Evolutionary conservation across 345 rosid species (phyloP).

Genomic region (Durio zibethinus): DNA sequence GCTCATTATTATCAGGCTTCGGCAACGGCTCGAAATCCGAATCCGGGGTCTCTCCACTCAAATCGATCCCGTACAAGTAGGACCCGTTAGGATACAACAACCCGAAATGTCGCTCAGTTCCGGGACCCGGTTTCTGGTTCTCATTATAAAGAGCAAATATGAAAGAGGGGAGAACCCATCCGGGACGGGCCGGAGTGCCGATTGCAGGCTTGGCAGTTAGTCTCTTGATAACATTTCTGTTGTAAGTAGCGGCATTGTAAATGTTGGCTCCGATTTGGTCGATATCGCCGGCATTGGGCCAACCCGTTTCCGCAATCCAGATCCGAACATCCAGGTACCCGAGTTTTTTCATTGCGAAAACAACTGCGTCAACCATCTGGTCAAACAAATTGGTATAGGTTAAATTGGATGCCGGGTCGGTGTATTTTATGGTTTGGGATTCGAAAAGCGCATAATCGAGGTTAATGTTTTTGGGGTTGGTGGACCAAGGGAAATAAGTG

Average conservation of each 20-base stretch:
- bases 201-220: slow-evolving; percentile 53
- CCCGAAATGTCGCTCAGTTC: slow-evolving; percentile 94
- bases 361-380: slow-evolving; percentile 78
- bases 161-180: slow-evolving; percentile 55
- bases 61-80: slow-evolving; percentile 55
- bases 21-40: slow-evolving; percentile 50
- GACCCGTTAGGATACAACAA: slow-evolving; percentile 65
- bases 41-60: slow-evolving; percentile 54
- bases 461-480: slow-evolving; percentile 46
- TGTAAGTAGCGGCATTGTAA: slow-evolving; percentile 85
- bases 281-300: slow-evolving; percentile 88
- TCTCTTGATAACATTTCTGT: slow-evolving; percentile 62
- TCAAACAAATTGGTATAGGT: slow-evolving; percentile 81
- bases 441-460: slow-evolving; percentile 68
- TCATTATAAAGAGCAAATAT: slow-evolving; percentile 80
- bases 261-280: slow-evolving; percentile 91
- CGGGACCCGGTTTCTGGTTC: slow-evolving; percentile 84
- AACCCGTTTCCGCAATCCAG: slow-evolving; percentile 93
- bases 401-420: slow-evolving; percentile 61
- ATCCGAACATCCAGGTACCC: slow-evolving; percentile 71
- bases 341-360: slow-evolving; percentile 73
- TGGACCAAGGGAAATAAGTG: slow-evolving; percentile 77
- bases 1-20: slow-evolving; percentile 66
- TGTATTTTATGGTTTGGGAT: slow-evolving; percentile 46
- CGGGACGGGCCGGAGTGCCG: slow-evolving; percentile 92